Conservation (phyloP, 768 basidiomycete species). For the Lyophyllum atratum region DNA sequence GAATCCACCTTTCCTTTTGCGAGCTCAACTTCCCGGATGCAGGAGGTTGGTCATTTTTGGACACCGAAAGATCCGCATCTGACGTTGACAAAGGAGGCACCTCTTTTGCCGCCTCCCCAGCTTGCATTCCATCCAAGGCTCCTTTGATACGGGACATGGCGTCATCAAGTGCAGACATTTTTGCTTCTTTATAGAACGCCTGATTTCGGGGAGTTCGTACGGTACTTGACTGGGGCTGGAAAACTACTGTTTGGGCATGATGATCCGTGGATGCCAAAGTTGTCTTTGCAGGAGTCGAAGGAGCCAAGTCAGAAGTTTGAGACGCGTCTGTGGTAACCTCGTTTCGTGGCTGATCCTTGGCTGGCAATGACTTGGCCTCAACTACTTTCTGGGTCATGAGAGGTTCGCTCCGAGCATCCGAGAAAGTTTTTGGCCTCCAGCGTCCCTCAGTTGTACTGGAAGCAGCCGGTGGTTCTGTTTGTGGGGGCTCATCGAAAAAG, state of each 20-base stretch:
- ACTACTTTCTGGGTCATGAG: not conserved
- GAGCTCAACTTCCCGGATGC: slow-evolving; percentile 20
- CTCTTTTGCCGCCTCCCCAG: slow-evolving; percentile 37
- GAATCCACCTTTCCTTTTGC: slow-evolving; percentile 55
- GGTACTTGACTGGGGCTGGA: slow-evolving; percentile 23
- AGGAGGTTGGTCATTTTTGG: slow-evolving; percentile 20
- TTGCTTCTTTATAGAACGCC: slow-evolving; percentile 47
- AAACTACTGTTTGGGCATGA: slow-evolving; percentile 23
- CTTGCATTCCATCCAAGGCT: slow-evolving; percentile 70
- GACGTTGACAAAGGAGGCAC: slow-evolving; percentile 11
- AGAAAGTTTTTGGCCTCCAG: slow-evolving; percentile 43
- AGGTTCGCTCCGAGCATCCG: not conserved
- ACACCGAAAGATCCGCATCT: slow-evolving; percentile 22
- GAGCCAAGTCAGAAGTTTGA: not conserved
- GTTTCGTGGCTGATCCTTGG: not conserved
- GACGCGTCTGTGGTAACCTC: not conserved
- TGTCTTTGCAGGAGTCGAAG: not conserved
- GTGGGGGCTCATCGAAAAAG: slow-evolving; percentile 60
- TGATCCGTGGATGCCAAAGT: slow-evolving; percentile 7
- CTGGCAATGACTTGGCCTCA: not conserved
- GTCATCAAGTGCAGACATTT: slow-evolving; percentile 78
- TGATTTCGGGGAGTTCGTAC: slow-evolving; percentile 42
- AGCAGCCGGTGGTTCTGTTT: slow-evolving; percentile 14
- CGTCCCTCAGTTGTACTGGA: slow-evolving; percentile 38
- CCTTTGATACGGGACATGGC: slow-evolving; percentile 87